phyloP scores from a whole-genome alignment of 73 alveolate genomes.

The Stentor roeselii region DNA sequence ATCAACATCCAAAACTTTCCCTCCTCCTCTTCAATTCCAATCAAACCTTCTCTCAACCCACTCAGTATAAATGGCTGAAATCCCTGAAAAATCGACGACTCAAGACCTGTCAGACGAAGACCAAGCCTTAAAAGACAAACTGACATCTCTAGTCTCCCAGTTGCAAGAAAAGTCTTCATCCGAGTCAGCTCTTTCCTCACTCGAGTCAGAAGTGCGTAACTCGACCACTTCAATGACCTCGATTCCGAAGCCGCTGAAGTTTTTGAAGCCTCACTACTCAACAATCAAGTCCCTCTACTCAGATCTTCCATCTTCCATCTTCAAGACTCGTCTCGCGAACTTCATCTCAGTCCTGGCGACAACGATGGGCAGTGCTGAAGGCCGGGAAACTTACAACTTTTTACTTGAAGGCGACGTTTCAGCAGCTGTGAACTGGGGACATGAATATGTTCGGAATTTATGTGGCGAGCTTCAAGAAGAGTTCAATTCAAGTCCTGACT shows the following conservation, averaged over 20 bases:
- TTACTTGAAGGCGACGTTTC: slow-evolving; percentile 78
- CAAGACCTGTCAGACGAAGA: slow-evolving; percentile 59
- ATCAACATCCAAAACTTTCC: too few species aligned
- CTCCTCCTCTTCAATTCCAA: too few species aligned
- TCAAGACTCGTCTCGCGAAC: slow-evolving; percentile 59
- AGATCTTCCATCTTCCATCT: background rate
- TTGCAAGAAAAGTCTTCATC: slow-evolving; percentile 45
- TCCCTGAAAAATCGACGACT: background rate
- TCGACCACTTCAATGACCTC: slow-evolving; percentile 97
- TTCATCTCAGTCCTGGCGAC: slow-evolving; percentile 86
- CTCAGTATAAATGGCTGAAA: background rate
- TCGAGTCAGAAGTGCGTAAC: slow-evolving; percentile 83
- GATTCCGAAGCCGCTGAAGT: slow-evolving; percentile 95
- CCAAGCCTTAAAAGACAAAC: slow-evolving; percentile 56
- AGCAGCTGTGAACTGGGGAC: slow-evolving; percentile 92
- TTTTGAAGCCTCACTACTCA: slow-evolving; percentile 37
- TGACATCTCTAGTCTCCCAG: slow-evolving; percentile 53
- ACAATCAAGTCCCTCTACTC: background rate
- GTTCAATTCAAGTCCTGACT: slow-evolving; percentile 65
- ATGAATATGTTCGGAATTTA: slow-evolving; percentile 84
- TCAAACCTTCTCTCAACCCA: too few species aligned
- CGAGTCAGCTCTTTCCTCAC: slow-evolving; percentile 57
- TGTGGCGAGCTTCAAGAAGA: slow-evolving; percentile 87
- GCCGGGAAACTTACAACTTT: slow-evolving; percentile 71
- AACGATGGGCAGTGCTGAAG: slow-evolving; percentile 67